phyloP scores from a whole-genome alignment of 352 stramenopile species.

The Phytophthora multivora region DNA sequence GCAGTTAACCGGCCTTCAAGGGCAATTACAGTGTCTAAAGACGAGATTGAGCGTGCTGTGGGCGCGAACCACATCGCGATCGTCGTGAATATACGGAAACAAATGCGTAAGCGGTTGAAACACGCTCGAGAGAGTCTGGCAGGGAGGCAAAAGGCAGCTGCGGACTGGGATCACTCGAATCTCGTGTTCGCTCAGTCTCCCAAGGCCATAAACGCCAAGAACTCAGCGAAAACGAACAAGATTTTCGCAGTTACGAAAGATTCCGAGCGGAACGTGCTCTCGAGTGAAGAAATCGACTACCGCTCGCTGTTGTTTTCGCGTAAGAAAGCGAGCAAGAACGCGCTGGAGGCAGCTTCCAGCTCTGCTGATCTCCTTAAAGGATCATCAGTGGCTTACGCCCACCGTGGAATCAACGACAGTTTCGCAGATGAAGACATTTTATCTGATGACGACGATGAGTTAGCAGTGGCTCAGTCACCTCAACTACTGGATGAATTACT shows the following conservation, averaged over 20 bases:
- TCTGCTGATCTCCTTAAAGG: slow-evolving; percentile 4
- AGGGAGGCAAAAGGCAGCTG: slow-evolving; percentile 3
- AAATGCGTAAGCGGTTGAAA: slow-evolving; percentile 72
- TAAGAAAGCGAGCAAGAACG: slow-evolving; percentile 59
- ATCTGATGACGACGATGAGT: slow-evolving; percentile 65
- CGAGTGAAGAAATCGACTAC: slow-evolving; percentile 68
- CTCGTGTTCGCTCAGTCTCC: slow-evolving; percentile 13
- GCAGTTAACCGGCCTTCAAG: slow-evolving; percentile 28
- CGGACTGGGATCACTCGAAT: slow-evolving; percentile 19
- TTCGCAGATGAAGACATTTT: slow-evolving; percentile 45
- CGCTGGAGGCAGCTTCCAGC: slow-evolving; percentile 20
- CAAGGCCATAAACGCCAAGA: slow-evolving; percentile 18
- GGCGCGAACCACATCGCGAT: slow-evolving; percentile 57
- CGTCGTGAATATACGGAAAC: slow-evolving; percentile 71
- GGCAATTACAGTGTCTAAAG: slow-evolving; percentile 69
- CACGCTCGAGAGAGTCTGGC: slow-evolving; percentile 37
- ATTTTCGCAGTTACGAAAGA: slow-evolving; percentile 27
- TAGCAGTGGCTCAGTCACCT: slow-evolving; percentile 63
- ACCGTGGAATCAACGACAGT: slow-evolving; percentile 10
- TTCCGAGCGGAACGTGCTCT: slow-evolving; percentile 47
- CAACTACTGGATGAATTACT: slow-evolving; percentile 76
- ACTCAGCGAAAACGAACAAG: slow-evolving; percentile 32
- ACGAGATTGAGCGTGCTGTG: slow-evolving; percentile 80
- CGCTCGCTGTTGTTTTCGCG: slow-evolving; percentile 65
- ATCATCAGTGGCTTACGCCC: background rate